Evolutionary conservation across 768 basidiomycete species (phyloP), one percentile per base, ranked within the genome.

Genomic region (Lenzites betulinus): DNA sequence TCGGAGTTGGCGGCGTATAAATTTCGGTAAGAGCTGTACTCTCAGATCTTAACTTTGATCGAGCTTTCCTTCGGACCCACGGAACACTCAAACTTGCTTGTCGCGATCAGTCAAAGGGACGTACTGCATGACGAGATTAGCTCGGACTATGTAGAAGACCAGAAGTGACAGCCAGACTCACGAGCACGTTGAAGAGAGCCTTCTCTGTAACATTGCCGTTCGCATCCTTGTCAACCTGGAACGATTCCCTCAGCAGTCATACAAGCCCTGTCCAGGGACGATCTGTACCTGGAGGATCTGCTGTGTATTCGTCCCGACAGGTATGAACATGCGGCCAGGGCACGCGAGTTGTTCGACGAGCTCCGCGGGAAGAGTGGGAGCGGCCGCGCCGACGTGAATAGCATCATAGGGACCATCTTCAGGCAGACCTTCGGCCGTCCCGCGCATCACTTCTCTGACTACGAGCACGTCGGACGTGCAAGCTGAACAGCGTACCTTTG

Each of bases 311-410:
- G 77, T 79, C 2, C 95, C 95, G 15, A 98, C 88, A 1, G 95
- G 95, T 53, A 98, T 92, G 76, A 98, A 95, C 89, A 98, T 93
- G 53, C 87, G 77, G 16, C 91, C 91, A 0, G 89, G 89, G 2
- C 73, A 70, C 26, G 87, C 87, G 2, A 94, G 84, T 68, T 96
- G 95, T 15, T 90, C 84, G 28, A 98, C 72, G 1, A 98, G 82
- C 0, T 80, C 72, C 22, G 81, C 72, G 0, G 95, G 95, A 15
- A 94, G 74, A 0, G 69, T 78, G 0, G 92, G 89, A 0, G 95
- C 87, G 0, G 96, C 95, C 0, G 96, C 96, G 3, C 96, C 96
- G 38, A 98, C 95, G 66, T 98, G 95, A 51, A 98, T 97, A 0
- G 85, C 88, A 62, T 93, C 63, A 22, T 66, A 72, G 1, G 72